A percentile compares a stretch with the other conserved stretches of the same genome.
Conservation (phyloP, 768 basidiomycete genomes). For the Boletellus ananiceps region DNA sequence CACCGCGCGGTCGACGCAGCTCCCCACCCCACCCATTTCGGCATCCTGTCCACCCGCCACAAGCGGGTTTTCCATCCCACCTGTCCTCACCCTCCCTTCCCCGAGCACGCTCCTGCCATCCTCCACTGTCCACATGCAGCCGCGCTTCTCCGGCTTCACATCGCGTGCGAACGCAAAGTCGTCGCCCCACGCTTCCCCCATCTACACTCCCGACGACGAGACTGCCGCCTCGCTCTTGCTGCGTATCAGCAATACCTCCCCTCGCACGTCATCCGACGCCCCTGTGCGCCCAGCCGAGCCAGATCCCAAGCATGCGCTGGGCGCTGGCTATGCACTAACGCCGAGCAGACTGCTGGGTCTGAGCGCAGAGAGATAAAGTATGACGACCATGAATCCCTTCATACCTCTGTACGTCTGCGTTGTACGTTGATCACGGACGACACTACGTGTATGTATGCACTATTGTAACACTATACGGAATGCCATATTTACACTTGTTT, state of each 20-base stretch:
- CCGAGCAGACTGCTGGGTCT: constrained; percentile 26
- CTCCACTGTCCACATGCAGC: constrained; percentile 13
- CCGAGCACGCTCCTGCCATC: constrained; percentile 21
- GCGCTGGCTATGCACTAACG: constrained; percentile 17
- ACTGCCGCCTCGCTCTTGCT: constrained; percentile 62
- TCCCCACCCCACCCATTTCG: constrained; percentile 57
- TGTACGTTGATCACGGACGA: too few relatives aligned
- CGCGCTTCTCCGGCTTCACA: constrained; percentile 21
- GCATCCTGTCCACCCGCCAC: constrained; percentile 45
- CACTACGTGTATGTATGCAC: neutral
- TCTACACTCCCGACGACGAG: constrained; percentile 57
- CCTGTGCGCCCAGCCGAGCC: neutral
- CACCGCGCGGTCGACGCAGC: constrained; percentile 25
- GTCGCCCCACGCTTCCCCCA: constrained; percentile 23
- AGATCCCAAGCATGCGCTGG: neutral
- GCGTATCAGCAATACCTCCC: constrained; percentile 45
- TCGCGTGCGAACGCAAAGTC: constrained; percentile 14
- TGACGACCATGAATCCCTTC: neutral
- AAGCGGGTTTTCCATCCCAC: constrained; percentile 32
- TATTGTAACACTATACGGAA: neutral
- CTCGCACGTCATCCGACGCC: constrained; percentile 5
- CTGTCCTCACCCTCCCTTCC: constrained; percentile 38
- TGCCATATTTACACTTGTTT: constrained; percentile 13
- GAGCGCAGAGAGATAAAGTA: constrained; percentile 7
- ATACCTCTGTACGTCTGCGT: neutral